Base-by-base conservation (phyloP, 1,284 basidiomycete genomes). In the Phellopilus nigrolimitatus region DNA sequence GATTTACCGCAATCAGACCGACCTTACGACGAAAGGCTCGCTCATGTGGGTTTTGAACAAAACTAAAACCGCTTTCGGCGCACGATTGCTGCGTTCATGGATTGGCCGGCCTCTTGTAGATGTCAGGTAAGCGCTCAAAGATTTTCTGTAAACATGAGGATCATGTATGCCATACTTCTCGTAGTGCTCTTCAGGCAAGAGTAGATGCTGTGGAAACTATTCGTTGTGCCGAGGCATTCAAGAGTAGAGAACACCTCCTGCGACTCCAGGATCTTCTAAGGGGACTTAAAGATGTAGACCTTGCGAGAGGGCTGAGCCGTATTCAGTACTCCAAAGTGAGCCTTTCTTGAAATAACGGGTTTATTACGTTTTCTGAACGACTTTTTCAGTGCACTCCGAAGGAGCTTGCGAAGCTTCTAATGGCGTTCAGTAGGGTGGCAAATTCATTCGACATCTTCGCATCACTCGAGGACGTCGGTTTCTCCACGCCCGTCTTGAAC, bases 1-100 rank as follows among this genome's bases (percentile, higher is more conserved):
- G 65, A 82, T 97, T n/a, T 94, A 91, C 64, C 78, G 81, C 25
- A 97, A 97, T 60, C 85, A 91, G 60, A 93, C 91, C 0, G 86
- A 95, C 63, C 79, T 79, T 46, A 79, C 78, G 6, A 72, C 76
- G 19, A 77, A 72, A 47, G 95, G 95, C 0, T 91, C 90, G 34
- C 68, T 99, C 39, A 72, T 97, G 55, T 91, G 85, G 82, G 75
- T 95, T 2, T 71, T 99, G 43, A 88, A 98, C 70, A 80, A 82
- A 59, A 93, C 91, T 31, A 80, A 81, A 57, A 97, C 95, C 0
- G 81, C 79, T 53, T 97, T 97, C 74, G 95, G 95, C 3, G 81
- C 87, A 12, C 76, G 95, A 28, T 68, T 92, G 55, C 72, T 99
- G 51, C 80, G 83, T 53, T 82, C 74, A 56, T 99, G 95, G 95